Percentiles rank a stretch among this genome's conserved stretches.
Conservation (phyloP, 306 rosid species). For the Prunus dulcis region DNA sequence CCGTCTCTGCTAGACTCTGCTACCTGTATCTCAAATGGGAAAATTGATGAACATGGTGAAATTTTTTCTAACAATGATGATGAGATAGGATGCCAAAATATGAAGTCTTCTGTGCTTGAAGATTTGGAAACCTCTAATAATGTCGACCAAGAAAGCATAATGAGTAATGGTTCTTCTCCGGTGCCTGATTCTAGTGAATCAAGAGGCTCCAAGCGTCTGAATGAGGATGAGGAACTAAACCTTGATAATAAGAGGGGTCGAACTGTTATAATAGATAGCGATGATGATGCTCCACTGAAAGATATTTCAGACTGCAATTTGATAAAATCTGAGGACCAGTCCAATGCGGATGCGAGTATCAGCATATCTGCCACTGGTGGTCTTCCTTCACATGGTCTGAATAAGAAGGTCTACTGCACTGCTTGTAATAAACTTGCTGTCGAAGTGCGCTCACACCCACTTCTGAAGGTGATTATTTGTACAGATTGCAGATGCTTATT, state of each 20-base stretch:
- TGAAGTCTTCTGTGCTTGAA: constrained; percentile 26
- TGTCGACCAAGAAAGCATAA: constrained; percentile 37
- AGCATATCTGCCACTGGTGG: constrained; percentile 26
- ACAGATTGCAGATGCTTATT: constrained; percentile 54
- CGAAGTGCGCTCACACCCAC: constrained; percentile 62
- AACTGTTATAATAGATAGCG: constrained; percentile 34
- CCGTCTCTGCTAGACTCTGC: constrained; percentile 28
- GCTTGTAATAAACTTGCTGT: constrained; percentile 53
- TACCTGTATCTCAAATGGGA: constrained; percentile 35
- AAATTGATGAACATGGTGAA: constrained; percentile 31
- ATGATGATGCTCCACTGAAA: constrained; percentile 35
- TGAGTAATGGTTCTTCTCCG: constrained; percentile 26
- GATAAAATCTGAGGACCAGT: constrained; percentile 30
- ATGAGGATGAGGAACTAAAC: constrained; percentile 42
- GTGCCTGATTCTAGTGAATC: constrained; percentile 39
- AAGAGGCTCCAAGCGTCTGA: constrained; percentile 63
- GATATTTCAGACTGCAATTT: constrained; percentile 32
- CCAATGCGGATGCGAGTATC: constrained; percentile 31
- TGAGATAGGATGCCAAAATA: constrained; percentile 29
- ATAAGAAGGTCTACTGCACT: constrained; percentile 55
- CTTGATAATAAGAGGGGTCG: constrained; percentile 54
- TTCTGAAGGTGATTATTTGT: constrained; percentile 69
- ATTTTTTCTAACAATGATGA: constrained; percentile 26
- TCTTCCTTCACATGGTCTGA: constrained; percentile 34
- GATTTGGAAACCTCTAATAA: constrained; percentile 35